Percentiles rank a stretch among this genome's conserved stretches.
Conservation (phyloP, 208 protist genomes). For the Acanthamoeba divionensis region DNA sequence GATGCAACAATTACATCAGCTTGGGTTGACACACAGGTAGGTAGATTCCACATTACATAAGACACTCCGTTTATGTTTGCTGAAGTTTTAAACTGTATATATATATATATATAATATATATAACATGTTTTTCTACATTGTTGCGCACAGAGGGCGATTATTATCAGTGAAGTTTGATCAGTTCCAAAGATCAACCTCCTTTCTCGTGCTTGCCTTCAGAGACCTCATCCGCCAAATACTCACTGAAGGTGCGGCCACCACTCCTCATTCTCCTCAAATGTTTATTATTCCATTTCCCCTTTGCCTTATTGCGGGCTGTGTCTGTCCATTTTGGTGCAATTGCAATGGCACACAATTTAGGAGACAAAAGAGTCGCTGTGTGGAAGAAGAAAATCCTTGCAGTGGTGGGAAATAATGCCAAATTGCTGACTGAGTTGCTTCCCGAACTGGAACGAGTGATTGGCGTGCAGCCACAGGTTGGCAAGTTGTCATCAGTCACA, state of each 20-base stretch:
- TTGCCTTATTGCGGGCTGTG: too few species aligned
- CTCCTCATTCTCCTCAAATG: too few species aligned
- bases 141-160: not conserved
- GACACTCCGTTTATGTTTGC: too few species aligned
- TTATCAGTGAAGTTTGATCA: slow-evolving; percentile 47
- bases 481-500: not conserved
- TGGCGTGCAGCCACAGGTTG: not conserved
- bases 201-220: not conserved
- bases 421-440: slow-evolving; percentile 34
- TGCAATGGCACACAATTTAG: too few species aligned
- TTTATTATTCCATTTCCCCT: too few species aligned
- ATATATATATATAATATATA: too few species aligned
- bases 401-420: not conserved
- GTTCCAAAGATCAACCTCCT: slow-evolving; percentile 3
- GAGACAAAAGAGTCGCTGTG: not conserved
- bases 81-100: too few species aligned
- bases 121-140: too few species aligned
- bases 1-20: not conserved
- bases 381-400: not conserved
- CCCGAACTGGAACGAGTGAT: too few species aligned
- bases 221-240: slow-evolving; percentile 24
- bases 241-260: too few species aligned
- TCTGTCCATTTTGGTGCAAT: too few species aligned
- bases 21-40: not conserved
- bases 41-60: too few species aligned